Base-by-base conservation (phyloP, 2,329 filamentous ascomycete genomes). In the Pestalotiopsis fici region DNA sequence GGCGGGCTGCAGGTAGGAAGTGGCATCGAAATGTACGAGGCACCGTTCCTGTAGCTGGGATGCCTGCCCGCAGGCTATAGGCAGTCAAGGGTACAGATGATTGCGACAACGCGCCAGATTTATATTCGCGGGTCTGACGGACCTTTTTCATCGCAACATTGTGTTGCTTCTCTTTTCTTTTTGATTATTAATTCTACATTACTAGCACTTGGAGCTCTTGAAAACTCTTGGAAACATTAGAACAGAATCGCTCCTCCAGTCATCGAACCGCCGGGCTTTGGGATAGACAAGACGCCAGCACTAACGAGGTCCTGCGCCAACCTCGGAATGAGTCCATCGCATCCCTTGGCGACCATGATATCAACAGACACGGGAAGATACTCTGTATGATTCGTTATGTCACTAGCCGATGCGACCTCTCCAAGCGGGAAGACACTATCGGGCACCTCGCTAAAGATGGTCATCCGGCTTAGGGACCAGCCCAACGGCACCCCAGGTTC, bases 291-390 rank as follows among this genome's bases (percentile, higher is more conserved):
- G 3, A 88, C 79, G 0, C 86, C 87, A 18, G 79, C 82, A 28
- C 76, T 76, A 1, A 84, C 80, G 66, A 90, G 68, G 55, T 87
- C 85, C 62, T 83, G 78, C 2, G 87, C 85, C 62, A 90, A 74
- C 56, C 81, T 82, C 55, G 85, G 86, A 28, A 90, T 71, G 78
- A 90, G 81, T 0, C 86, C 85, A 76, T 91, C 89, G 69, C 89
- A 91, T 0, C 88, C 88, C 69, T 83, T 85, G 0, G 87, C 85
- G 0, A 83, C 88, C 77, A 90, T 78, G 23, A 90, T 78, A 68
- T 88, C 82, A 0, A 90, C 83, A 0, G 86, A 84, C 0, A 91
- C 88, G 0, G 88, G 89, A 39, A 90, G 74, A 59, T 77, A 77
- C 71, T 87, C 85, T 4, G 79, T 79, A 50, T 85, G 83, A 1